Percentiles rank a stretch among this genome's conserved stretches.
These are phyloP conservation scores for Camellia japonica DNA, from an alignment of 148 eudicot genomes.

Conservation along the genomic window DNA sequence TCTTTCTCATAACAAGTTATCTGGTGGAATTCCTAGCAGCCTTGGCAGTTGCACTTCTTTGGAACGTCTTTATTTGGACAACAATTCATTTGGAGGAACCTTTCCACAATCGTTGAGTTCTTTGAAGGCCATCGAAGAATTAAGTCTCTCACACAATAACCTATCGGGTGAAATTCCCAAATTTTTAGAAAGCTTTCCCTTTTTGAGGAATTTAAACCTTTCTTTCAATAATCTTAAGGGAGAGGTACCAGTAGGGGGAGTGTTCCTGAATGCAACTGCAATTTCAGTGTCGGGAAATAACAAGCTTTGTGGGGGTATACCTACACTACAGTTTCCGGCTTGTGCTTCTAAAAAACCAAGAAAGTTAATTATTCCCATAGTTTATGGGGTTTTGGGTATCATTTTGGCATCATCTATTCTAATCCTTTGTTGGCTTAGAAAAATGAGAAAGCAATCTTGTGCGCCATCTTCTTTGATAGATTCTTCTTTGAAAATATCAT, in stretches of 20 bases:
- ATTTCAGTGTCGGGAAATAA: constrained; percentile 28
- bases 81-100: constrained; percentile 27
- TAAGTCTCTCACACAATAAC: constrained; percentile 45
- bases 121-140: constrained; percentile 20
- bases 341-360: constrained; percentile 14
- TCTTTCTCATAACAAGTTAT: constrained; percentile 29
- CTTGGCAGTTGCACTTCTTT: constrained; percentile 24
- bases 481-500: constrained; percentile 12
- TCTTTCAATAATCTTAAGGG: constrained; percentile 43
- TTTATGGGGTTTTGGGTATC: not conserved
- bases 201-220: constrained; percentile 18
- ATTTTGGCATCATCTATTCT: not conserved
- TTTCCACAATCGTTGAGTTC: constrained; percentile 26
- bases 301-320: constrained; percentile 39
- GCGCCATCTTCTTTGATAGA: not conserved
- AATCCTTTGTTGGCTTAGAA: not conserved
- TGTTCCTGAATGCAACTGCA: constrained; percentile 31
- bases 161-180: constrained; percentile 37
- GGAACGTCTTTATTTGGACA: constrained; percentile 13
- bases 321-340: constrained; percentile 25
- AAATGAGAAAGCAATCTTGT: not conserved
- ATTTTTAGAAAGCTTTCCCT: constrained; percentile 18
- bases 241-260: constrained; percentile 30
- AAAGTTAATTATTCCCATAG: constrained; percentile 2
- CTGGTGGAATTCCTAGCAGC: constrained; percentile 33